These are phyloP conservation scores for Melampsora larici-populina DNA, from an alignment of 1,284 basidiomycete genomes.

Conservation along the genomic window DNA sequence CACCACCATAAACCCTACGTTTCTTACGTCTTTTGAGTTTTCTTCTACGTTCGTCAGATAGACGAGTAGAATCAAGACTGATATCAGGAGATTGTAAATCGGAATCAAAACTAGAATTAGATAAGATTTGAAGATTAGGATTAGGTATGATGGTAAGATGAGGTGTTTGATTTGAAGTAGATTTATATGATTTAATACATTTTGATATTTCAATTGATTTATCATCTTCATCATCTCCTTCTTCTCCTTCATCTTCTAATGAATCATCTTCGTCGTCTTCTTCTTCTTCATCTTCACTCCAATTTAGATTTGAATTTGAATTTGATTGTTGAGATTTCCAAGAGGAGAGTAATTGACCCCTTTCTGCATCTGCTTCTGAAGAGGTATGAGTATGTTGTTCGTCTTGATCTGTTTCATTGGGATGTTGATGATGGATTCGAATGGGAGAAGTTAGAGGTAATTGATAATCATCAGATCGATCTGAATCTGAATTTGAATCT, in stretches of 20 bases:
- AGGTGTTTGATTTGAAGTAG: background rate
- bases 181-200: background rate
- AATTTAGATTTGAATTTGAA: background rate
- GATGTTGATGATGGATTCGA: background rate
- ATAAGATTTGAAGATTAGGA: background rate
- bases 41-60: background rate
- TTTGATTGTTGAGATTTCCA: background rate
- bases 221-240: constrained; percentile 2
- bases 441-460: background rate
- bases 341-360: constrained; percentile 10
- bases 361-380: background rate
- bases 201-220: background rate
- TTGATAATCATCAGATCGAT: constrained; percentile 6
- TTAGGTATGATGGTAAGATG: background rate
- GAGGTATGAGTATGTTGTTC: background rate
- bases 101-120: background rate
- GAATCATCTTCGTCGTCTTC: constrained; percentile 3
- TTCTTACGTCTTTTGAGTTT: constrained; percentile 22
- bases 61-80: background rate
- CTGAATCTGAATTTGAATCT: background rate
- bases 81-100: constrained; percentile 2
- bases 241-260: background rate
- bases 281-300: constrained; percentile 11
- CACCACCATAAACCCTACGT: constrained; percentile 39
- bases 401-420: background rate